These are phyloP conservation scores for Podaxis pistillaris DNA, from an alignment of 768 basidiomycete genomes.

Conservation along the genomic window DNA sequence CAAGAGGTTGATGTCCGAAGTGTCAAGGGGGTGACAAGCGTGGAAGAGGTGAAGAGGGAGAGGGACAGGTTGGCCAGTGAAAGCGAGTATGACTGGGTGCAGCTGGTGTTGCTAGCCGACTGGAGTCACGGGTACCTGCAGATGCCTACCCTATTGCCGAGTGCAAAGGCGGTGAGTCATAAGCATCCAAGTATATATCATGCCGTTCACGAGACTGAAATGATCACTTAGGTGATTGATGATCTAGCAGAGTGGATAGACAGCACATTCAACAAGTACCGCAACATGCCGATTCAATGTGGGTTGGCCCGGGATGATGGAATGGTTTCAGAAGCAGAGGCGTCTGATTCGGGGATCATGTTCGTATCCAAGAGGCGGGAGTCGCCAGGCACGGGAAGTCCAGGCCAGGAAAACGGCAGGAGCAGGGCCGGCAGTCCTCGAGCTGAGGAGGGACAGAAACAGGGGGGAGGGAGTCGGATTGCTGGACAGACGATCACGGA, in stretches of 20 bases:
- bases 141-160: slow-evolving; percentile 85
- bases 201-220: slow-evolving; percentile 1
- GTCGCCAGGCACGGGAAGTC: slow-evolving; percentile 17
- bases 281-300: slow-evolving; percentile 16
- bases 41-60: slow-evolving; percentile 49
- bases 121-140: slow-evolving; percentile 98
- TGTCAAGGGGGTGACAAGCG: slow-evolving; percentile 30
- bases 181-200: background rate
- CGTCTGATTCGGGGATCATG: slow-evolving; percentile 67
- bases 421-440: slow-evolving; percentile 10
- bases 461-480: slow-evolving; percentile 28
- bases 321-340: slow-evolving; percentile 45
- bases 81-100: slow-evolving; percentile 92
- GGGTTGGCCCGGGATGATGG: background rate
- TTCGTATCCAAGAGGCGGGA: slow-evolving; percentile 57
- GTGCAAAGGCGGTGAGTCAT: slow-evolving; percentile 59
- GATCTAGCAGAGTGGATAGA: slow-evolving; percentile 92
- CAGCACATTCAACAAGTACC: slow-evolving; percentile 58
- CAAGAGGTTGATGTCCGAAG: slow-evolving; percentile 37
- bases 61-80: slow-evolving; percentile 60
- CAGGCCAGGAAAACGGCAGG: slow-evolving; percentile 3
- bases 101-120: slow-evolving; percentile 88
- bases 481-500: slow-evolving; percentile 74
- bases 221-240: slow-evolving; percentile 50
- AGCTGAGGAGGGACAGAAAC: slow-evolving; percentile 27